phyloP scores from a whole-genome alignment of 129 eudicot species.

The Heracleum sosnowskyi region DNA sequence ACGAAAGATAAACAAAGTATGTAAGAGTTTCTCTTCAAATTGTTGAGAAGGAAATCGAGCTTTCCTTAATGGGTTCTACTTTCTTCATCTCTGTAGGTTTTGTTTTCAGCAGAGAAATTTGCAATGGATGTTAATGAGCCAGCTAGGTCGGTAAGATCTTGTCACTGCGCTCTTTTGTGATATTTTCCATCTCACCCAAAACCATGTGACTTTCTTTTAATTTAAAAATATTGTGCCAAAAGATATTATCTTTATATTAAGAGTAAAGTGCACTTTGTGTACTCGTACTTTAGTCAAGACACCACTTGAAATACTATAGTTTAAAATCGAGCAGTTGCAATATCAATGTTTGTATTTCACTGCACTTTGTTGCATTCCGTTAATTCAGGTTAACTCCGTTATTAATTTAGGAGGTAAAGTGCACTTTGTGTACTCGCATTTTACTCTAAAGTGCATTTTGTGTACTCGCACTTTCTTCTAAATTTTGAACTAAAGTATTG shows the following conservation, averaged over 20 bases:
- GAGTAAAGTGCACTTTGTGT: too few species aligned
- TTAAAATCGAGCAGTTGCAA: too few species aligned
- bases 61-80: not conserved
- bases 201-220: not conserved
- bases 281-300: too few species aligned
- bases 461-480: too few species aligned
- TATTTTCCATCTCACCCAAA: not conserved
- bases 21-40: not conserved
- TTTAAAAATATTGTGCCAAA: not conserved
- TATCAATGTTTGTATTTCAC: too few species aligned
- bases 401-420: too few species aligned
- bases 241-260: not conserved
- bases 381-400: too few species aligned
- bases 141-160: conserved; percentile 78
- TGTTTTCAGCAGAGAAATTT: conserved; percentile 94
- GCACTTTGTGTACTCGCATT: too few species aligned
- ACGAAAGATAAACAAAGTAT: not conserved
- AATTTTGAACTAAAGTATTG: too few species aligned
- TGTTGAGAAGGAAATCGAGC: not conserved
- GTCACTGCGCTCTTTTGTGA: not conserved
- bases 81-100: conserved; percentile 40
- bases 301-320: too few species aligned
- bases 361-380: too few species aligned
- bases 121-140: conserved; percentile 99
- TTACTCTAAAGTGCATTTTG: too few species aligned